phyloP scores from a whole-genome alignment of 1,284 basidiomycete species.

The Ganoderma resinaceum region DNA sequence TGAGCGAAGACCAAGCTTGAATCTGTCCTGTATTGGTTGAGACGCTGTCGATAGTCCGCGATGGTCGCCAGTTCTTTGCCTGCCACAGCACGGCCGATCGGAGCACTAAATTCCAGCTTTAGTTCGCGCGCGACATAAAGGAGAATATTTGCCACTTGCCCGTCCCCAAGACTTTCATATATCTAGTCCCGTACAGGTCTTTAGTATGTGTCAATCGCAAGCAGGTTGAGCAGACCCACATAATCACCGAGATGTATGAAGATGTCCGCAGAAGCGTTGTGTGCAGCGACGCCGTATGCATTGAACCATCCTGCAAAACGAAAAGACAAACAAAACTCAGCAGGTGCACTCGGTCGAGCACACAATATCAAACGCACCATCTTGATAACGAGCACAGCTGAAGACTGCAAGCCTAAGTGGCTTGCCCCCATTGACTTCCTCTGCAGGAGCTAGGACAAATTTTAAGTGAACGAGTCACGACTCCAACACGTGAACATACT shows the following conservation, averaged over 20 bases:
- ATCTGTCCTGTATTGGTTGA: slow-evolving; percentile 67
- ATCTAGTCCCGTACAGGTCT: slow-evolving; percentile 41
- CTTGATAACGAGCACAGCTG: slow-evolving; percentile 64
- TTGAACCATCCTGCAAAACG: slow-evolving; percentile 65
- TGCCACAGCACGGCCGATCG: slow-evolving; percentile 53
- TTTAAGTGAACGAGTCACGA: background rate
- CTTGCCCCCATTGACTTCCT: slow-evolving; percentile 60
- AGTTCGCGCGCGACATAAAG: background rate
- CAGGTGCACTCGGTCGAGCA: background rate
- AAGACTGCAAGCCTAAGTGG: slow-evolving; percentile 63
- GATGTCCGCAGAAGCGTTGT: slow-evolving; percentile 62
- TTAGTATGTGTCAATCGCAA: background rate
- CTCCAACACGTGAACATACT: slow-evolving; percentile 40
- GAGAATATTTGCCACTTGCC: slow-evolving; percentile 39
- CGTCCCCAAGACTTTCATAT: slow-evolving; percentile 56
- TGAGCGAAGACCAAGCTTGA: slow-evolving; percentile 57
- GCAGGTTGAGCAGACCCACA: slow-evolving; percentile 40
- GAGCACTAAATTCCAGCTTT: background rate
- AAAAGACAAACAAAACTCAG: background rate
- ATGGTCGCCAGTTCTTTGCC: slow-evolving; percentile 66
- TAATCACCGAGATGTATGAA: slow-evolving; percentile 75
- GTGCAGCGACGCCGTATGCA: slow-evolving; percentile 67
- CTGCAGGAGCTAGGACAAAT: slow-evolving; percentile 49
- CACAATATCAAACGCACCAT: background rate
- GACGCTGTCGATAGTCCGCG: slow-evolving; percentile 65